phyloP scores from a whole-genome alignment of 352 stramenopile species.

The Phytophthora pseudosyringae region DNA sequence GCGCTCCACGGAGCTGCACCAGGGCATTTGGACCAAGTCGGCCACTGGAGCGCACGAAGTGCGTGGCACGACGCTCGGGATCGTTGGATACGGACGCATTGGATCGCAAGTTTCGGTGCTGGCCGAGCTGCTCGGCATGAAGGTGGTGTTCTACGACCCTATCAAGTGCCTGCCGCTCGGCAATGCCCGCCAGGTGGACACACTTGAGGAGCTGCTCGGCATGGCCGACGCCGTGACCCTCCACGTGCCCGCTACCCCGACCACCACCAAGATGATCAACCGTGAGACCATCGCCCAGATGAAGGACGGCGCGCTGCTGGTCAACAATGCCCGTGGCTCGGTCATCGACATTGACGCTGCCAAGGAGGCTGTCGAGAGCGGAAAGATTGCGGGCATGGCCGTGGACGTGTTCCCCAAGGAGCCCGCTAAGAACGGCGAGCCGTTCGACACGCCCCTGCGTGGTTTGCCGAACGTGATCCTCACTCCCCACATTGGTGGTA shows the following conservation, averaged over 20 bases:
- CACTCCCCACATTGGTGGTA: constrained; percentile 96
- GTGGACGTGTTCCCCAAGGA: constrained; percentile 93
- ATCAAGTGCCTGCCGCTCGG: constrained; percentile 82
- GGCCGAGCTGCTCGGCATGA: constrained; percentile 92
- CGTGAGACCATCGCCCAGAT: constrained; percentile 87
- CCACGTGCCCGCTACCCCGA: constrained; percentile 95
- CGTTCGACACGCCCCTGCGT: constrained; percentile 87
- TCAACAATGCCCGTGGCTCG: constrained; percentile 96
- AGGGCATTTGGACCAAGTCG: constrained; percentile 83
- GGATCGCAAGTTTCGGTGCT: constrained; percentile 85
- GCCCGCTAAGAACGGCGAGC: constrained; percentile 83
- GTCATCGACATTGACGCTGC: constrained; percentile 95
- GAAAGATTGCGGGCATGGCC: constrained; percentile 81
- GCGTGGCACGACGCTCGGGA: constrained; percentile 79
- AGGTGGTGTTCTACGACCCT: constrained; percentile 94
- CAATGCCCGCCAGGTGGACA: constrained; percentile 86
- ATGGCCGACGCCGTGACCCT: constrained; percentile 94
- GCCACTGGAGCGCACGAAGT: constrained; percentile 82
- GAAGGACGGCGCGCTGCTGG: constrained; percentile 92
- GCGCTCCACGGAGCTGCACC: constrained; percentile 78
- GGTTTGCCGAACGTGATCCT: constrained; percentile 94
- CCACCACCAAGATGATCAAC: constrained; percentile 94
- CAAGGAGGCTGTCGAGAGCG: constrained; percentile 88
- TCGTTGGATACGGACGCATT: constrained; percentile 85
- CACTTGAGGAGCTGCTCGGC: constrained; percentile 83